Evolutionary conservation across 2,329 filamentous ascomycete genomes (phyloP), one percentile per base, ranked within the genome.

Genomic region (Pseudogymnoascus sp.): DNA sequence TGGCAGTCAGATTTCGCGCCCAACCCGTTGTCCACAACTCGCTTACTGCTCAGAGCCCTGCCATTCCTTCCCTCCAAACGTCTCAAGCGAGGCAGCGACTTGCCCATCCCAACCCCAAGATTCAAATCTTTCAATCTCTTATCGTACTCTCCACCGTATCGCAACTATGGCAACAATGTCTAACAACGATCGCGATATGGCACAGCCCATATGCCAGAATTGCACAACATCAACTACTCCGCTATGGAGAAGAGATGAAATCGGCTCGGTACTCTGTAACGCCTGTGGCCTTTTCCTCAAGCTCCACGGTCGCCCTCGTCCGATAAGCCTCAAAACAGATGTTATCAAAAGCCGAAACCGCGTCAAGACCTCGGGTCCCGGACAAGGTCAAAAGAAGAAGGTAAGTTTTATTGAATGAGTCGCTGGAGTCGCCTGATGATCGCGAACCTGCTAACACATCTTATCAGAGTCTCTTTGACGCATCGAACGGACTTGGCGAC

Each of bases 261-360:
- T 89, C 71, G 94, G 94, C 68, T 89, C 92, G 0, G 93, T 99
- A 38, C 88, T 99, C 60, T 99, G 94, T 86, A 99, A 99, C 78
- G 94, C 94, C 71, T 99, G 94, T 77, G 94, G 94, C 64, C 84
- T 99, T 63, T 99, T 97, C 77, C 84, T 97, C 71, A 99, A 99
- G 82, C 83, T 99, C 68, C 94, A 99, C 74, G 92, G 92, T 66
- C 89, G 92, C 27, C 86, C 94, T 64, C 88, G 94, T 62, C 94
- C 94, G 68, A 97, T 96, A 74, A 96, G 91, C 70, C 84, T 99
- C 70, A 99, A 99, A 82, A 97, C 94, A 58, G 94, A 99, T 80
- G 93, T 97, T 68, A 99, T 99, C 80, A 99, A 99, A 81, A 97
- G 92, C 80, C 91, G 94, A 71, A 99, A 99, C 78, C 87, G 94